Base-by-base conservation (phyloP, 331 rosid species). In the Pyracantha coccinea region DNA sequence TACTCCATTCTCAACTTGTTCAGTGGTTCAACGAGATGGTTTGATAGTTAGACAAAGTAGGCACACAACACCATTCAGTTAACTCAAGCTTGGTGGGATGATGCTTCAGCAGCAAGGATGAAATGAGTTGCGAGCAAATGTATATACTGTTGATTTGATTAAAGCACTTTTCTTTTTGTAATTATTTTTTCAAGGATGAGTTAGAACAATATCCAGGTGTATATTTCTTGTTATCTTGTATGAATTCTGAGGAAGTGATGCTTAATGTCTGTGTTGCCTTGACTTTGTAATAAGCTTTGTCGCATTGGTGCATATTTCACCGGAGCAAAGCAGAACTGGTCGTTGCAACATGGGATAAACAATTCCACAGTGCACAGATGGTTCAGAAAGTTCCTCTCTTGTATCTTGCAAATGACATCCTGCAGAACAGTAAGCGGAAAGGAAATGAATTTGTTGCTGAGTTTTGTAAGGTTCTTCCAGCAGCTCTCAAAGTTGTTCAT, bases 401-500 rank as follows among this genome's bases (percentile, higher is more conserved):
- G 69, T 91, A 89, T 77, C 96, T 93, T 74, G 95, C 97, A 12
- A 91, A 93, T 82, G 98, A 93, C 87, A 89, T 93, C 78, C 78
- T 93, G 66, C 98, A 93, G 87, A 93, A 93, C 79, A 91, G 98
- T 83, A 91, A 89, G 86, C 90, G 91, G 24, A 93, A 93, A 67
- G 98, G 98, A 84, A 91, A 93, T 78, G 97, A 93, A 78, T 93
- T 93, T 76, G 98, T 93, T 54, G 38, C 87, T 0, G 97, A 88
- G 77, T 93, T 91, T 83, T 93, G 98, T 97, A 93, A 91, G 83
- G 94, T 91, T 85, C 97, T 93, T 68, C 96, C 97, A 19, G 69
- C 67, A 17, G 97, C 98, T 4, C 88, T 91, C 71, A 91, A 88
- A 78, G 87, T 79, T 79, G 82, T 93, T 70, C 59, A 65, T 54